Percentiles rank a stretch among this genome's conserved stretches.
Evolutionary conservation across 2,329 filamentous ascomycete genomes (phyloP).

Genomic region (Fusarium sp.): DNA sequence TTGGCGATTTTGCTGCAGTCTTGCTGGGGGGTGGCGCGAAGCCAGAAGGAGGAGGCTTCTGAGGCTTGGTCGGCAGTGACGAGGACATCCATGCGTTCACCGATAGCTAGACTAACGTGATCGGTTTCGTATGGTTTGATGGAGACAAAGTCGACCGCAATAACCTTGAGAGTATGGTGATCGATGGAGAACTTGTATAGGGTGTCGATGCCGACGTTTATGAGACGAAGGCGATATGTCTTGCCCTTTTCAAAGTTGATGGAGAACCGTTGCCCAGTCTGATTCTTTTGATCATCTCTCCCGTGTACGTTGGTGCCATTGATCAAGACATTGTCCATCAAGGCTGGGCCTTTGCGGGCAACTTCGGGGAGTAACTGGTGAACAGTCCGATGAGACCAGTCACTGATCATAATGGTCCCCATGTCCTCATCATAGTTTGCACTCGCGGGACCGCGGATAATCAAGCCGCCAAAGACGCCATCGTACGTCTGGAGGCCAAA

Average conservation of each 20-base stretch:
- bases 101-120: slow-evolving; percentile 62
- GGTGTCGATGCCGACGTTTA: slow-evolving; percentile 61
- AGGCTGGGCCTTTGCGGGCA: slow-evolving; percentile 29
- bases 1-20: slow-evolving; percentile 56
- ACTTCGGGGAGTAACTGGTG: slow-evolving; percentile 49
- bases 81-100: slow-evolving; percentile 60
- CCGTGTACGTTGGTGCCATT: slow-evolving; percentile 56
- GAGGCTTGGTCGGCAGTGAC: slow-evolving; percentile 55
- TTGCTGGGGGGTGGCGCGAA: slow-evolving; percentile 58
- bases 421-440: slow-evolving; percentile 73
- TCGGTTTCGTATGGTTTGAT: slow-evolving; percentile 65
- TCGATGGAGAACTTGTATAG: slow-evolving; percentile 64
- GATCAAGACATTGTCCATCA: slow-evolving; percentile 59
- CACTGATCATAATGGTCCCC: slow-evolving; percentile 67
- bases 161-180: slow-evolving; percentile 68
- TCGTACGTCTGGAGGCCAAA: slow-evolving; percentile 63
- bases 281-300: slow-evolving; percentile 20
- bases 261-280: slow-evolving; percentile 50
- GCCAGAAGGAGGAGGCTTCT: slow-evolving; percentile 58
- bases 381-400: slow-evolving; percentile 65
- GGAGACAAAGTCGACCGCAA: slow-evolving; percentile 68
- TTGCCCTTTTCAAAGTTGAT: slow-evolving; percentile 55
- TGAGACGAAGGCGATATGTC: slow-evolving; percentile 60
- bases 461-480: slow-evolving; percentile 69
- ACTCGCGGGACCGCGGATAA: slow-evolving; percentile 70